Base-by-base conservation (phyloP, 2,329 filamentous ascomycete species). In the Periconia macrospinosa region DNA sequence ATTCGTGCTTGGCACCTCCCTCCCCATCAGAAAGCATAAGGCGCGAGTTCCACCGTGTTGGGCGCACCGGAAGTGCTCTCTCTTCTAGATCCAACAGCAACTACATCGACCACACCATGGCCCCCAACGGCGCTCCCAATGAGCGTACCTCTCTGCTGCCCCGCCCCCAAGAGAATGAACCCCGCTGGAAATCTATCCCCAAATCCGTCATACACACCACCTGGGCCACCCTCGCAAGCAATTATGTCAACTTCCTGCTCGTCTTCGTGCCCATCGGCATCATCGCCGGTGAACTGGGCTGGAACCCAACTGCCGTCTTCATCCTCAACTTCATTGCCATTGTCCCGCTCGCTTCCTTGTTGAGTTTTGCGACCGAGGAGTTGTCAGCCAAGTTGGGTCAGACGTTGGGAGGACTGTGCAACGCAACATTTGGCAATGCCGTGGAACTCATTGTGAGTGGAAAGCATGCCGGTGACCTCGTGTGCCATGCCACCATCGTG, bases 241-340 rank as follows among this genome's bases (percentile, higher is more conserved):
- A 79, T 71, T 80, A 80, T 73, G 86, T 82, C 72, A 93, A 92
- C 70, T 81, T 87, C 59, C 80, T 88, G 50, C 86, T 94, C 59
- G 79, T 91, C 55, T 86, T 87, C 66, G 90, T 92, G 9, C 89
- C 89, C 10, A 72, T 90, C 41, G 89, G 89, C 56, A 89, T 92
- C 57, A 66, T 86, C 49, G 85, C 88, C 54, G 89, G 88, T 54
- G 75, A 77, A 14, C 65, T 84, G 55, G 76, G 78, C 45, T 89
- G 87, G 86, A 79, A 81, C 65, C 82, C 89, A 1, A 84, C 86
- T 11, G 82, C 83, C 51, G 83, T 91, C 59, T 92, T 92, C 73
- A 78, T 85, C 46, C 82, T 92, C 71, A 92, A 92, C 77, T 92
- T 92, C 77, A 82, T 92, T 62, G 89, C 89, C 63, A 91, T 92